Conservation (phyloP, 345 rosid species). For the Populus davidiana region DNA sequence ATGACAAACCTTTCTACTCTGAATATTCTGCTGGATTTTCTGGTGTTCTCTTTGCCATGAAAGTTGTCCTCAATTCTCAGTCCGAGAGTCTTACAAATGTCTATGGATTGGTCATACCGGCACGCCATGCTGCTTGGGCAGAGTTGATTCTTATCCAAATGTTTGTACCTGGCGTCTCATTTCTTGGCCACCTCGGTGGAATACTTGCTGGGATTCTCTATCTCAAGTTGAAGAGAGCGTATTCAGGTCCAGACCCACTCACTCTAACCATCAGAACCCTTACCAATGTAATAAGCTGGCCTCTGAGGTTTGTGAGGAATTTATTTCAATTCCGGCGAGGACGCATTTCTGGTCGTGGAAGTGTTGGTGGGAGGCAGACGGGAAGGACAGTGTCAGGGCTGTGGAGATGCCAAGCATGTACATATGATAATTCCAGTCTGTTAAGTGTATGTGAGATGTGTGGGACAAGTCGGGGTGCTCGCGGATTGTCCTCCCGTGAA, state of each 20-base stretch:
- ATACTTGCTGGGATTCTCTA: slow-evolving; percentile 87
- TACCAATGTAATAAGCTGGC: slow-evolving; percentile 47
- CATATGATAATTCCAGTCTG: slow-evolving; percentile 70
- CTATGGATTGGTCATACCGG: slow-evolving; percentile 66
- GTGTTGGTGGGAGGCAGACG: slow-evolving; percentile 50
- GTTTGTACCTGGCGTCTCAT: slow-evolving; percentile 83
- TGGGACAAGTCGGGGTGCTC: slow-evolving; percentile 50
- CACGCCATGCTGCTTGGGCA: slow-evolving; percentile 89
- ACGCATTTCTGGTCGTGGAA: slow-evolving; percentile 68
- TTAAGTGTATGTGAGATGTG: slow-evolving; percentile 76
- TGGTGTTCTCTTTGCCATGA: slow-evolving; percentile 91
- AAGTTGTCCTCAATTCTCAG: slow-evolving; percentile 79
- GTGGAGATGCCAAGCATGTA: slow-evolving; percentile 94
- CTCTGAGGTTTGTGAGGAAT: slow-evolving; percentile 43
- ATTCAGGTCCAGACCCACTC: slow-evolving; percentile 59
- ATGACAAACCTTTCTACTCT: slow-evolving; percentile 53
- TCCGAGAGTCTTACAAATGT: slow-evolving; percentile 57
- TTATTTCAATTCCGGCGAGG: slow-evolving; percentile 36
- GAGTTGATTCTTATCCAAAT: slow-evolving; percentile 85
- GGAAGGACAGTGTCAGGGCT: slow-evolving; percentile 37
- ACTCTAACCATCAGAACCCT: slow-evolving; percentile 45
- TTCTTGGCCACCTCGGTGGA: slow-evolving; percentile 95
- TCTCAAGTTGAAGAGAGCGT: slow-evolving; percentile 49
- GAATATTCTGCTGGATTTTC: slow-evolving; percentile 85
- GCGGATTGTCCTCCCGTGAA: slow-evolving; percentile 27